Percentiles rank a stretch among this genome's conserved stretches.
Conservation (phyloP, 2,329 filamentous ascomycete species). For the Beauveria bassiana region DNA sequence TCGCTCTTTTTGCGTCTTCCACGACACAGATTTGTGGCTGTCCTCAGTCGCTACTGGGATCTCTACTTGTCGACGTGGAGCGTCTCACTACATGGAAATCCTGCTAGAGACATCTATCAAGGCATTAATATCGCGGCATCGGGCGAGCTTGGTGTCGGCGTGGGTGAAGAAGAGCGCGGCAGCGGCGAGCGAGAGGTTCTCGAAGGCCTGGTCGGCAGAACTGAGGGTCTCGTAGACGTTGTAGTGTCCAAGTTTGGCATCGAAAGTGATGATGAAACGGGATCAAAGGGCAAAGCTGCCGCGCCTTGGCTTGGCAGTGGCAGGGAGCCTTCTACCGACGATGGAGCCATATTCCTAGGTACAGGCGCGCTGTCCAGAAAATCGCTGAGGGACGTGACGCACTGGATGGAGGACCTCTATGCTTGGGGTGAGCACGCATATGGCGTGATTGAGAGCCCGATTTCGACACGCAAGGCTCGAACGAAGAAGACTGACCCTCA, state of each 20-base stretch:
- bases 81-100: conserved; percentile 83
- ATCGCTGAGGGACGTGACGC: conserved; percentile 64
- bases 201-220: conserved; percentile 73
- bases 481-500: conserved; percentile 21
- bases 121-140: conserved; percentile 84
- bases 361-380: conserved; percentile 63
- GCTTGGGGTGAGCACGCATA: conserved; percentile 78
- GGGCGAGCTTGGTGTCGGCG: conserved; percentile 86
- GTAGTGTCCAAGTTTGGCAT: conserved; percentile 81
- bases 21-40: conserved; percentile 60
- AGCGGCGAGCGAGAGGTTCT: conserved; percentile 90
- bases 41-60: conserved; percentile 78
- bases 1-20: conserved; percentile 58
- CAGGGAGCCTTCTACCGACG: conserved; percentile 57
- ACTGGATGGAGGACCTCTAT: conserved; percentile 87
- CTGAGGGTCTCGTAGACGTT: conserved; percentile 79
- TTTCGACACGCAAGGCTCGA: conserved; percentile 50
- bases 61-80: conserved; percentile 68
- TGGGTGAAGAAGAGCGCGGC: conserved; percentile 90
- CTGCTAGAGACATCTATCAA: conserved; percentile 67
- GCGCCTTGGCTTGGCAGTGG: conserved; percentile 66
- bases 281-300: conserved; percentile 18
- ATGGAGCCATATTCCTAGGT: conserved; percentile 83
- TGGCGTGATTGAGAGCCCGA: conserved; percentile 72
- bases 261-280: conserved; percentile 23